A percentile compares a stretch with the other conserved stretches of the same genome.
phyloP scores from a whole-genome alignment of 2,329 filamentous ascomycete genomes.

The Aureobasidium leucospermi region DNA sequence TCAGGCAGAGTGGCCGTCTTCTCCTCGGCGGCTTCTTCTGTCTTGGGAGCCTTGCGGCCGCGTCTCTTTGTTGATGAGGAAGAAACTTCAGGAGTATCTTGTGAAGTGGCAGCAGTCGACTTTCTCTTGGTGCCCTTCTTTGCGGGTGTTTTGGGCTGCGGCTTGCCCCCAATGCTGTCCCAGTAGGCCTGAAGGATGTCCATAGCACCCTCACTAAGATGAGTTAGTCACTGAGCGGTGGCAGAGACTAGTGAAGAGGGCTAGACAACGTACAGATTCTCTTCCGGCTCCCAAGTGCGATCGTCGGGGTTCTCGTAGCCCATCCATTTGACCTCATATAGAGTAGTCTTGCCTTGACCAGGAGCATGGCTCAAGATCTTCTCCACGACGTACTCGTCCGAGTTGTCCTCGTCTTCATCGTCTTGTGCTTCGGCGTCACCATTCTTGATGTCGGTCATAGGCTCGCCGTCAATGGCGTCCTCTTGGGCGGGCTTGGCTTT shows the following conservation, averaged over 20 bases:
- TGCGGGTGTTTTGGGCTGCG: conserved; percentile 26
- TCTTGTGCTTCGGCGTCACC: conserved; percentile 23
- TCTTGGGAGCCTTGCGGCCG: conserved; percentile 1
- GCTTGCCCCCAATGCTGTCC: conserved; percentile 50
- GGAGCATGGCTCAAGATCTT: conserved; percentile 61
- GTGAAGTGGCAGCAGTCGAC: conserved; percentile 3
- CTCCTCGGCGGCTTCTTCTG: conserved; percentile 37
- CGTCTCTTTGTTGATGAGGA: conserved; percentile 11
- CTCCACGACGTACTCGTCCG: conserved; percentile 59
- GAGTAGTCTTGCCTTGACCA: conserved; percentile 46
- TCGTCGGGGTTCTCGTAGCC: conserved; percentile 65
- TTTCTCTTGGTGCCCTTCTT: conserved; percentile 23
- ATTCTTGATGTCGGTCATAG: conserved; percentile 17
- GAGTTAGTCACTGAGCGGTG: not conserved
- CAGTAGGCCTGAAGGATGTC: conserved; percentile 61
- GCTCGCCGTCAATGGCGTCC: conserved; percentile 24
- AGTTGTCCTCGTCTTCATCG: conserved; percentile 29
- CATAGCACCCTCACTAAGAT: conserved; percentile 28
- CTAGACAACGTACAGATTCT: conserved; percentile 51
- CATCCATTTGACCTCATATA: conserved; percentile 73
- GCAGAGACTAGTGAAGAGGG: not conserved
- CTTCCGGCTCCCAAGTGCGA: conserved; percentile 71
- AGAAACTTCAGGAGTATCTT: conserved; percentile 14
- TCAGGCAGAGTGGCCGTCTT: conserved; percentile 53
- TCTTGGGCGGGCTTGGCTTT: conserved; percentile 6